phyloP scores from a whole-genome alignment of 305 asterid species.

The Solanum chacoense region DNA sequence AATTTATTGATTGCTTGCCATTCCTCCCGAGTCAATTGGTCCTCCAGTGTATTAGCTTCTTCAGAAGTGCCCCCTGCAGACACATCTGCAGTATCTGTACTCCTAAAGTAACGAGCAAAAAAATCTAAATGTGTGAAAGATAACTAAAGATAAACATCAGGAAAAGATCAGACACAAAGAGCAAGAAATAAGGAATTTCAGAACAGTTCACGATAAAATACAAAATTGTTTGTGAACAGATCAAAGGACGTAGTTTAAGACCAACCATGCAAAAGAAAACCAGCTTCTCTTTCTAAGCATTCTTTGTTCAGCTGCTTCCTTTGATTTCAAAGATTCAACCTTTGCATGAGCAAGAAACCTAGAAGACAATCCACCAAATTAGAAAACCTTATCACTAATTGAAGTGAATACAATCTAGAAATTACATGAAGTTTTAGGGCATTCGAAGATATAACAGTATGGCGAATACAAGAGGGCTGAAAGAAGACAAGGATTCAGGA shows the following conservation, averaged over 20 bases:
- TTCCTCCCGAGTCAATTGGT: slow-evolving; percentile 83
- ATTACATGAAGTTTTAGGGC: not conserved
- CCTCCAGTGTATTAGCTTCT: slow-evolving; percentile 58
- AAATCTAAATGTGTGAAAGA: not conserved
- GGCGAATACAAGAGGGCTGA: not conserved
- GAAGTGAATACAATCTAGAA: not conserved
- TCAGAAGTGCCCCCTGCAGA: slow-evolving; percentile 40
- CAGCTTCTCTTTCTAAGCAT: slow-evolving; percentile 68
- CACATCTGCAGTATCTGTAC: slow-evolving; percentile 49
- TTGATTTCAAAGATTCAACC: slow-evolving; percentile 89
- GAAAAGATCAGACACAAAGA: not conserved
- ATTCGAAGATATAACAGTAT: not conserved
- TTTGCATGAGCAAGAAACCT: slow-evolving; percentile 98
- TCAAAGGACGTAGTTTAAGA: not conserved
- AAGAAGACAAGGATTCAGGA: not conserved
- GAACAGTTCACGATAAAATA: not conserved
- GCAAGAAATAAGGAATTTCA: not conserved
- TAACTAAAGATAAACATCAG: not conserved
- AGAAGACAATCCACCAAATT: slow-evolving; percentile 19
- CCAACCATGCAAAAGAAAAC: slow-evolving; percentile 86
- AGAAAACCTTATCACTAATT: not conserved
- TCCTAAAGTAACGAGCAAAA: slow-evolving; percentile 39
- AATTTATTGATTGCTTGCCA: slow-evolving; percentile 96
- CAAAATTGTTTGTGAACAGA: not conserved
- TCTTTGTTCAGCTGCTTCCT: slow-evolving; percentile 90